Percentiles rank a stretch among this genome's conserved stretches.
Evolutionary conservation across 352 stramenopile species (phyloP).

Genomic region (Phytophthora sp.): DNA sequence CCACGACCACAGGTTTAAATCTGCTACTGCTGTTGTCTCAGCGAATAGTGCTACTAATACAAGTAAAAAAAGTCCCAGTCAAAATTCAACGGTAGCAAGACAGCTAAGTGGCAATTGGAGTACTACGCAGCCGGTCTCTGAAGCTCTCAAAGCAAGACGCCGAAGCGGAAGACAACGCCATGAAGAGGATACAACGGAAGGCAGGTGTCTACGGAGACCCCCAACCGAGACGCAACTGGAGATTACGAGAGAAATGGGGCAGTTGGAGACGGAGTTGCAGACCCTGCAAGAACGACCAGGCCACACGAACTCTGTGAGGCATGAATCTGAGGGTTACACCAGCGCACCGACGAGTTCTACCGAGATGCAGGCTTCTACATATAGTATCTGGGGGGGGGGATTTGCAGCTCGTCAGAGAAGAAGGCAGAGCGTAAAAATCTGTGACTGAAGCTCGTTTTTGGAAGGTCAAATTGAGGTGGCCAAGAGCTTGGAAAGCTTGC

Average conservation of each 20-base stretch:
- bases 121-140: not conserved
- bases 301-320: not conserved
- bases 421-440: constrained; percentile 21
- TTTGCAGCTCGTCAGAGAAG: constrained; percentile 24
- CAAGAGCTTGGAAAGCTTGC: constrained; percentile 47
- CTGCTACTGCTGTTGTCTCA: not conserved
- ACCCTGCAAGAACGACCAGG: constrained; percentile 16
- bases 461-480: constrained; percentile 53
- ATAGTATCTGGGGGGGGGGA: constrained; percentile 28
- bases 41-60: not conserved
- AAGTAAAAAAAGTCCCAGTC: not conserved
- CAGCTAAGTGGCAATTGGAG: not conserved
- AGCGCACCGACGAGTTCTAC: not conserved
- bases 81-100: not conserved
- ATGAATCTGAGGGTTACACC: not conserved
- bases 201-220: constrained; percentile 23
- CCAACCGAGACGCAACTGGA: constrained; percentile 40
- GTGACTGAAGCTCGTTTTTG: constrained; percentile 40
- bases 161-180: constrained; percentile 22
- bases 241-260: constrained; percentile 37
- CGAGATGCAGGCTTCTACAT: constrained; percentile 1
- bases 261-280: constrained; percentile 42
- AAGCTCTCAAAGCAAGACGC: constrained; percentile 22
- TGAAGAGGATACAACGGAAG: constrained; percentile 22
- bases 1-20: not conserved